Evolutionary conservation across 2,329 filamentous ascomycete genomes (phyloP).

Genomic region (Penicillium sp.): DNA sequence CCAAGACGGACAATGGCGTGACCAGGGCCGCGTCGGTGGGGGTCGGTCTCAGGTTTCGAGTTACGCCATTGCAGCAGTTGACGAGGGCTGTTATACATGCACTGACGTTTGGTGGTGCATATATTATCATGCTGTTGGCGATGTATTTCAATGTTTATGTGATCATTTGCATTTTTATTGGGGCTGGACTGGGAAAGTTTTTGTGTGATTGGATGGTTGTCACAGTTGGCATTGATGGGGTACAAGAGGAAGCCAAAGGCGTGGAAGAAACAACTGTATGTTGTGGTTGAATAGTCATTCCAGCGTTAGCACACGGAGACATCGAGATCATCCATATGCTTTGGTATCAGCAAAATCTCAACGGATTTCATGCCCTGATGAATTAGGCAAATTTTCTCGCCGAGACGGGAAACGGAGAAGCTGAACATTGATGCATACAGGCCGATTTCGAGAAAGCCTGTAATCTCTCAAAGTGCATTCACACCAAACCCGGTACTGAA

Average conservation of each 20-base stretch:
- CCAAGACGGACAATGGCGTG: conserved; percentile 9
- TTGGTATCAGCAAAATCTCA: not conserved
- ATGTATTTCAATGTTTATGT: conserved; percentile 27
- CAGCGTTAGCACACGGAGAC: not conserved
- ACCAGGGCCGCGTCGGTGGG: conserved; percentile 1
- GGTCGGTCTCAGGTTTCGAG: conserved; percentile 17
- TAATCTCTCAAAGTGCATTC: no score
- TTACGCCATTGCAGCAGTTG: conserved; percentile 21
- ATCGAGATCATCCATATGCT: not conserved
- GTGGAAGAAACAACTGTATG: conserved; percentile 25
- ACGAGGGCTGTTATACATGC: conserved; percentile 19
- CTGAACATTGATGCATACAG: no score
- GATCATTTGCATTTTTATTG: conserved; percentile 25
- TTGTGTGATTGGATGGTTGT: conserved; percentile 28
- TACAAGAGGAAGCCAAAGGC: conserved; percentile 10
- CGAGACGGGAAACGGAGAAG: no score
- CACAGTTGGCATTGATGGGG: conserved; percentile 14
- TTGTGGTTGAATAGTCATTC: conserved; percentile 12
- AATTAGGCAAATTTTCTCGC: no score
- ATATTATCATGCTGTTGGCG: conserved; percentile 22
- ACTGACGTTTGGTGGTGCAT: conserved; percentile 21
- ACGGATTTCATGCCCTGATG: not conserved
- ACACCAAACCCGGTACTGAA: no score
- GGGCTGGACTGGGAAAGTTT: conserved; percentile 23
- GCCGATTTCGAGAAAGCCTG: no score